Conservation (phyloP, 1,139 yeast genomes). For the Yamadazyma siamensis region DNA sequence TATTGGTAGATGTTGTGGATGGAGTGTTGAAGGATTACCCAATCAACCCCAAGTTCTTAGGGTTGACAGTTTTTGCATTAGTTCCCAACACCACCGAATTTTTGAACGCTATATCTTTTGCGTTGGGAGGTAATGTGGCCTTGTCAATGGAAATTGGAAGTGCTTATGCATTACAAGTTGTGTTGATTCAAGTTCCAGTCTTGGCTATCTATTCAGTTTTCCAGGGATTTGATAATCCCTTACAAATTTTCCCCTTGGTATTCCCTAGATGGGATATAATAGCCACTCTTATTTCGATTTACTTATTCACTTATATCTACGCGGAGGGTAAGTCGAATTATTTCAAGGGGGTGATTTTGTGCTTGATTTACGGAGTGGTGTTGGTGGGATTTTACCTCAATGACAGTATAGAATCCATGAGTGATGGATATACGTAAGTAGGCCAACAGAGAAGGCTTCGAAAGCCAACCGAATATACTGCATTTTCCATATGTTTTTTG, state of each 20-base stretch:
- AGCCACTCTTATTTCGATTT: conserved; percentile 81
- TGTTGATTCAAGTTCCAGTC: conserved; percentile 88
- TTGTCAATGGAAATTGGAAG: conserved; percentile 96
- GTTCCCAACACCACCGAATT: conserved; percentile 98
- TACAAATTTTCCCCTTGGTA: conserved; percentile 71
- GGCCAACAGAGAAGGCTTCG: neutral
- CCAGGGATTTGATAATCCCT: conserved; percentile 32
- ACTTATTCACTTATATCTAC: conserved; percentile 86
- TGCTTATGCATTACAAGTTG: conserved; percentile 97
- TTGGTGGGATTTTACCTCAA: conserved; percentile 80
- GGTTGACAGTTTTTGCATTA: conserved; percentile 89
- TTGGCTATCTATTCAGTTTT: conserved; percentile 74
- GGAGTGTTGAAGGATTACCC: conserved; percentile 74
- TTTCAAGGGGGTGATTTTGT: conserved; percentile 89
- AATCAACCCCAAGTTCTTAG: conserved; percentile 84
- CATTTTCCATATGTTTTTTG: neutral
- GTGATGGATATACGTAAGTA: conserved; percentile 24
- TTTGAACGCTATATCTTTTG: conserved; percentile 94
- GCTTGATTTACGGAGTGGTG: conserved; percentile 74
- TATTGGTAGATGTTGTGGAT: conserved; percentile 90
- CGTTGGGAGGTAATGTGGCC: conserved; percentile 93
- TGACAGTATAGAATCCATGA: conserved; percentile 34
- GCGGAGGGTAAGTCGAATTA: conserved; percentile 97
- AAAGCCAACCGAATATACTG: neutral
- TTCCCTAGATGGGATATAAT: conserved; percentile 96